Evolutionary conservation across 805 yeast genomes (phyloP).

Genomic region (Blastobotrys muscicola): DNA sequence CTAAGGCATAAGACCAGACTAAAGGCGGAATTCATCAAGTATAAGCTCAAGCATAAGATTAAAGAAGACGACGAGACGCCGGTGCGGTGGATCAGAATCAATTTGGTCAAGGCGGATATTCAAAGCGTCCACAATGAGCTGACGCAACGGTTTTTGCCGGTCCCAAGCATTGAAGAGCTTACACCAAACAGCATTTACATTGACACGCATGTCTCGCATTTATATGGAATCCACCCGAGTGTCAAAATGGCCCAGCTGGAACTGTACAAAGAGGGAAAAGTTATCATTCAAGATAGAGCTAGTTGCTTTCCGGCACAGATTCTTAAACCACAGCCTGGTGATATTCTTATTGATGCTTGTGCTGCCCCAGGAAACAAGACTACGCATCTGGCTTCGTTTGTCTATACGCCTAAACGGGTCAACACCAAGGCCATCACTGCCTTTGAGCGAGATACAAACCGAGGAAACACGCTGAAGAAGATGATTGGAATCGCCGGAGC

Average conservation of each 20-base stretch:
- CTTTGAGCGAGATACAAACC: slow-evolving; percentile 71
- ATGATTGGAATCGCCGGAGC: slow-evolving; percentile 81
- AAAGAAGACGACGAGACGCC: slow-evolving; percentile 21
- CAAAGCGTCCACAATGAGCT: slow-evolving; percentile 29
- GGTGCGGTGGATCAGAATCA: slow-evolving; percentile 46
- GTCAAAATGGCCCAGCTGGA: slow-evolving; percentile 60
- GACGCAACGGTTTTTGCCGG: slow-evolving; percentile 33
- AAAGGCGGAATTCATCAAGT: slow-evolving; percentile 69
- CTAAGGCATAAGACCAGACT: slow-evolving; percentile 71
- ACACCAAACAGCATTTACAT: slow-evolving; percentile 42
- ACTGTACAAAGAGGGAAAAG: slow-evolving; percentile 62
- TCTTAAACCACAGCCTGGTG: slow-evolving; percentile 51
- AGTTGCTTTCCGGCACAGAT: slow-evolving; percentile 94
- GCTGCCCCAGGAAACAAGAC: slow-evolving; percentile 99
- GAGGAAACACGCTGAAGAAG: slow-evolving; percentile 59
- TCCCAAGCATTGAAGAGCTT: slow-evolving; percentile 39
- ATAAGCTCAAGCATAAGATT: slow-evolving; percentile 66
- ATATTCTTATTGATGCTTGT: slow-evolving; percentile 77
- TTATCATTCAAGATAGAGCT: slow-evolving; percentile 92
- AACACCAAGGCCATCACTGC: slow-evolving; percentile 49
- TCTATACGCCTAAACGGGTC: slow-evolving; percentile 21
- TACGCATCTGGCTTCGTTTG: slow-evolving; percentile 72
- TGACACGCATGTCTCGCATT: slow-evolving; percentile 64
- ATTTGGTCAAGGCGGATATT: slow-evolving; percentile 44
- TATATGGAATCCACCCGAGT: slow-evolving; percentile 75